Percentiles rank a stretch among this genome's conserved stretches.
phyloP scores from a whole-genome alignment of 2,329 filamentous ascomycete species.

The Colletotrichum neosansevieriae region DNA sequence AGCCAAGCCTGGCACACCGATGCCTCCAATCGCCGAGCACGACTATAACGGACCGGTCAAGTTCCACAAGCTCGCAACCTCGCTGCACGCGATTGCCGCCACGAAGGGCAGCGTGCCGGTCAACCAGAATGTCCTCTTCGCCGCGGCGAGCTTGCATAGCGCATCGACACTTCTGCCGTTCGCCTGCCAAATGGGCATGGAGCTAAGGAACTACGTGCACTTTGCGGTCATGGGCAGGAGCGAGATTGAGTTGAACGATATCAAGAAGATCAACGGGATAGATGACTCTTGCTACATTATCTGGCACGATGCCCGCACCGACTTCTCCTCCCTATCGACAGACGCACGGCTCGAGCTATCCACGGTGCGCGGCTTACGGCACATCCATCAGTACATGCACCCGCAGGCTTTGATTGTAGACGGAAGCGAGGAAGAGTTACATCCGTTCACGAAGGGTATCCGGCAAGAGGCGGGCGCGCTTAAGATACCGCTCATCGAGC shows the following conservation, averaged over 20 bases:
- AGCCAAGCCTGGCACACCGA: conserved; percentile 38
- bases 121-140: conserved; percentile 84
- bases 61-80: conserved; percentile 73
- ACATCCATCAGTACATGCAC: conserved; percentile 80
- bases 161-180: conserved; percentile 80
- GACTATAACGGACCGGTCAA: conserved; percentile 77
- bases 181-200: conserved; percentile 85
- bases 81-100: conserved; percentile 70
- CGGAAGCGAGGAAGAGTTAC: conserved; percentile 73
- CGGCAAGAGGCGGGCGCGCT: conserved; percentile 65
- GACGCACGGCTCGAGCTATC: conserved; percentile 76
- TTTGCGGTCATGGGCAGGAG: conserved; percentile 82
- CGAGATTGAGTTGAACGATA: conserved; percentile 74
- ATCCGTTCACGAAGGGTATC: conserved; percentile 73
- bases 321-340: conserved; percentile 77
- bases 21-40: conserved; percentile 41
- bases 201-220: conserved; percentile 81
- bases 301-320: conserved; percentile 79
- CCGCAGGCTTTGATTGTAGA: conserved; percentile 84
- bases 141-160: conserved; percentile 79
- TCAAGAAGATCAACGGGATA: conserved; percentile 85
- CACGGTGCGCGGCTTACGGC: conserved; percentile 73
- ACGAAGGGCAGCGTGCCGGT: conserved; percentile 62
- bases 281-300: conserved; percentile 75
- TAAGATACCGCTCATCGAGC: conserved; percentile 76